phyloP scores from a whole-genome alignment of 1,139 yeast genomes.

The Geotrichum bryndzae region DNA sequence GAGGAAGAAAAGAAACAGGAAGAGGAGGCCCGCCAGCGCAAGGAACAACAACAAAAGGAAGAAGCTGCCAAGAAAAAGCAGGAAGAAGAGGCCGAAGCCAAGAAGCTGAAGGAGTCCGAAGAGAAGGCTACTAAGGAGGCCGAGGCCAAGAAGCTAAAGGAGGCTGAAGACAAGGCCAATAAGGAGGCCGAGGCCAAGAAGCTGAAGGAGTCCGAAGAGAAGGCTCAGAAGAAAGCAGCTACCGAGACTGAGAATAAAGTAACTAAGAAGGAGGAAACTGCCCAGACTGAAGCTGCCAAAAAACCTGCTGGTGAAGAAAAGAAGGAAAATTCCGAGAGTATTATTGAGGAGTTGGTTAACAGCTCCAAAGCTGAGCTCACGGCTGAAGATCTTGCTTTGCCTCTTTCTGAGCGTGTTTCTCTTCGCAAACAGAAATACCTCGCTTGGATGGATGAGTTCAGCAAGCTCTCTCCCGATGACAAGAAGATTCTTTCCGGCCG shows the following conservation, averaged over 20 bases:
- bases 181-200: constrained; percentile 10
- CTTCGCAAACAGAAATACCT: constrained; percentile 12
- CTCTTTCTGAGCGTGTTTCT: constrained; percentile 6
- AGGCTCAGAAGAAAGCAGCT: not conserved
- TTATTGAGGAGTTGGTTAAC: not conserved
- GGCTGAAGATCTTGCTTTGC: constrained; percentile 3
- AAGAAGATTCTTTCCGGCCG: constrained; percentile 4
- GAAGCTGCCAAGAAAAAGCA: constrained; percentile 2
- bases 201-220: constrained; percentile 4
- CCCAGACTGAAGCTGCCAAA: too few relatives aligned
- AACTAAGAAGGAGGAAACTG: too few relatives aligned
- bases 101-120: constrained; percentile 1
- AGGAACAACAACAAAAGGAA: not conserved
- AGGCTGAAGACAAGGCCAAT: constrained; percentile 9
- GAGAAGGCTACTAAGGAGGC: constrained; percentile 28
- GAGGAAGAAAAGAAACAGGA: constrained; percentile 13
- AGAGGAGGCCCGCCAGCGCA: not conserved
- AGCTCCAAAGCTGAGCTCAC: constrained; percentile 2
- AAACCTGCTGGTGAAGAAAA: too few relatives aligned
- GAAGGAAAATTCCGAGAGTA: not conserved
- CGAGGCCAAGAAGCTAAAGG: constrained; percentile 3
- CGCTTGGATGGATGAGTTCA: constrained; percentile 13
- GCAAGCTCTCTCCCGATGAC: constrained; percentile 2
- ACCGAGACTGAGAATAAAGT: too few relatives aligned
- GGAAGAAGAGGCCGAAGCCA: not conserved